These are phyloP conservation scores for Leucosporidium scottii DNA, from an alignment of 768 basidiomycete genomes.

Conservation along the genomic window DNA sequence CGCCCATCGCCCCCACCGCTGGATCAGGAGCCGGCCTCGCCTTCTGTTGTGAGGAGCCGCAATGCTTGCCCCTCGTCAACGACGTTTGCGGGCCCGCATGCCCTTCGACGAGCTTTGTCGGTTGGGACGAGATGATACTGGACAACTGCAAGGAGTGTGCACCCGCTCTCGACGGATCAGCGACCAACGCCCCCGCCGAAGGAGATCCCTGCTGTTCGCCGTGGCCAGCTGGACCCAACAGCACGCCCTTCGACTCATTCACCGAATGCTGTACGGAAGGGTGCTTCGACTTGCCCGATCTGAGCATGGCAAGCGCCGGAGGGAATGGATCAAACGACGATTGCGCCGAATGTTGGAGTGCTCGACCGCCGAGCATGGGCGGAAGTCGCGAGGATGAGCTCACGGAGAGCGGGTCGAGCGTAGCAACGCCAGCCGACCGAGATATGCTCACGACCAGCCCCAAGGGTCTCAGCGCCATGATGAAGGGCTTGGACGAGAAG, in stretches of 20 bases:
- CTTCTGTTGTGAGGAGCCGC: neutral
- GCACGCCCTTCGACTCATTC: slow-evolving; percentile 8
- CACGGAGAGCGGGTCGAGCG: slow-evolving; percentile 3
- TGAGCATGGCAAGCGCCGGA: neutral
- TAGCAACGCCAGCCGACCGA: neutral
- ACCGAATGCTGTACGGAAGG: slow-evolving; percentile 12
- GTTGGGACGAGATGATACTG: slow-evolving; percentile 1
- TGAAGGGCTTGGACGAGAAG: slow-evolving; percentile 21
- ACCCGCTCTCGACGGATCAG: neutral
- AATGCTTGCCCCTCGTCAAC: neutral
- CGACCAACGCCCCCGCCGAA: neutral
- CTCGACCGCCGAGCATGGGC: neutral
- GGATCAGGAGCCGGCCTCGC: neutral
- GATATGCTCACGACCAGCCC: neutral
- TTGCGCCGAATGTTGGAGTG: slow-evolving; percentile 6
- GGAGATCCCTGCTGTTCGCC: too few relatives aligned
- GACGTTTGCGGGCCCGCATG: neutral
- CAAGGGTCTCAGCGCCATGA: neutral
- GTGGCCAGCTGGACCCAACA: too few relatives aligned
- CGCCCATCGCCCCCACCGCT: too few relatives aligned
- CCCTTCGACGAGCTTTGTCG: neutral
- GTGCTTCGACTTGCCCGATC: slow-evolving; percentile 10
- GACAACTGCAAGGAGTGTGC: slow-evolving; percentile 5
- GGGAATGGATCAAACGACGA: neutral
- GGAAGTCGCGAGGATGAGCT: neutral